These are phyloP conservation scores for Guyanaporus albipodus DNA, from an alignment of 768 basidiomycete species.

Conservation along the genomic window DNA sequence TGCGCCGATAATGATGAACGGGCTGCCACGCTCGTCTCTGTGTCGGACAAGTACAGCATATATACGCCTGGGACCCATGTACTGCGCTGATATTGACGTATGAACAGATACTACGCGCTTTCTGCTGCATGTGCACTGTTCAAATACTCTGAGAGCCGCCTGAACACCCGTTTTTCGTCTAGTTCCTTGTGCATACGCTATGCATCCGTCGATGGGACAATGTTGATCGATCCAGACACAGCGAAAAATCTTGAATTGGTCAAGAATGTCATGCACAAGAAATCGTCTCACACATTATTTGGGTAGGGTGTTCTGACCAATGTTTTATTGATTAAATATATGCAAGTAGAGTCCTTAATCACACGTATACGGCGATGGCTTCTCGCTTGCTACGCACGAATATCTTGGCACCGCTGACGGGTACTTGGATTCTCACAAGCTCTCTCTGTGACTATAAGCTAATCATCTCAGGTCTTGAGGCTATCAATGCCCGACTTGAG, in stretches of 20 bases:
- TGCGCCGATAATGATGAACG: constrained; percentile 80
- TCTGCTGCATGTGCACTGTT: constrained; percentile 85
- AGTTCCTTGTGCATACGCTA: constrained; percentile 73
- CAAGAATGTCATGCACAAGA: constrained; percentile 63
- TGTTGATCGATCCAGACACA: constrained; percentile 92
- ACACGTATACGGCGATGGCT: constrained; percentile 90
- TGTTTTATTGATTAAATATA: background rate
- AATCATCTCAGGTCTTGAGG: constrained; percentile 29
- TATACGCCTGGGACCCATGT: constrained; percentile 24
- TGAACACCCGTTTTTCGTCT: constrained; percentile 67
- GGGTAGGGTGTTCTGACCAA: constrained; percentile 43
- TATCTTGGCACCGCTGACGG: constrained; percentile 77
- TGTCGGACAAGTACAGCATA: constrained; percentile 68
- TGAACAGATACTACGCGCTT: constrained; percentile 79
- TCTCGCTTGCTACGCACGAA: constrained; percentile 73
- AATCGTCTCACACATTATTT: constrained; percentile 71
- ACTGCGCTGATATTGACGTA: constrained; percentile 3
- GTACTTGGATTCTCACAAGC: constrained; percentile 33
- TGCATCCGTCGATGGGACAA: constrained; percentile 80
- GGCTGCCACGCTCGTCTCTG: constrained; percentile 73
- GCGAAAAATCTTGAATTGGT: constrained; percentile 88
- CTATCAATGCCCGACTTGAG: constrained; percentile 80
- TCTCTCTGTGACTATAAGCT: background rate
- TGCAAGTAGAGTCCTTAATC: constrained; percentile 57
- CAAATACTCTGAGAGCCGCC: constrained; percentile 69